phyloP scores from a whole-genome alignment of 163 green algal genomes.

The Volvox carteri region DNA sequence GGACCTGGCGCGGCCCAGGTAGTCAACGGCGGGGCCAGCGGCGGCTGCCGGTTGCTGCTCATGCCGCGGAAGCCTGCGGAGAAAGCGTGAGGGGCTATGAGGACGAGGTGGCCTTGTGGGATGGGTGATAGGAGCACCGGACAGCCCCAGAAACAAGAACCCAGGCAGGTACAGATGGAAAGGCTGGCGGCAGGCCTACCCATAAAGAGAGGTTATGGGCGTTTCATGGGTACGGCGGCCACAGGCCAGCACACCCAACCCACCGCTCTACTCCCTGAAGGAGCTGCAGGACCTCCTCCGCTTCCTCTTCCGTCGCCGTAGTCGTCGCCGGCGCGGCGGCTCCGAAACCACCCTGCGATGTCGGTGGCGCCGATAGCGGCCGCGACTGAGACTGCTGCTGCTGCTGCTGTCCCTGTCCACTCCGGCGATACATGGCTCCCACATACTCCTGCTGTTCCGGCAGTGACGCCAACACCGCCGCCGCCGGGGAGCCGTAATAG shows the following conservation, averaged over 20 bases:
- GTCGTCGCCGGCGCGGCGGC: neutral
- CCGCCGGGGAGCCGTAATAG: slow-evolving; percentile 8
- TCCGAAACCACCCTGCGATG: neutral
- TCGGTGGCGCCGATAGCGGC: slow-evolving; percentile 30
- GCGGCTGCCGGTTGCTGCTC: neutral
- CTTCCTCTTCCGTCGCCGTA: too few relatives aligned
- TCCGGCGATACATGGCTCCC: neutral
- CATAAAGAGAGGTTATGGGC: too few relatives aligned
- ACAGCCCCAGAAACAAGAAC: too few relatives aligned
- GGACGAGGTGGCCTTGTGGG: too few relatives aligned
- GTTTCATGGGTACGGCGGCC: too few relatives aligned
- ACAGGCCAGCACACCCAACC: too few relatives aligned
- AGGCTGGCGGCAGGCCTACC: too few relatives aligned
- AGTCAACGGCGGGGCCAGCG: neutral
- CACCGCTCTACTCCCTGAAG: slow-evolving; percentile 25
- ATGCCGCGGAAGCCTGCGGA: slow-evolving; percentile 23
- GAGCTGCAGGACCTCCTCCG: slow-evolving; percentile 39
- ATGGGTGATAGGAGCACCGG: too few relatives aligned
- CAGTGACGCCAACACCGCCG: neutral
- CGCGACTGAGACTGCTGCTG: neutral
- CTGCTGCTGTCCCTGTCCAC: neutral
- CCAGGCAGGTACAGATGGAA: too few relatives aligned
- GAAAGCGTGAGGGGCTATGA: too few relatives aligned
- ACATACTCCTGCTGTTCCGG: neutral
- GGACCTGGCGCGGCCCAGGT: slow-evolving; percentile 6